Conservation (phyloP, 2,329 filamentous ascomycete species). For the Conoideocrella luteorostrata region DNA sequence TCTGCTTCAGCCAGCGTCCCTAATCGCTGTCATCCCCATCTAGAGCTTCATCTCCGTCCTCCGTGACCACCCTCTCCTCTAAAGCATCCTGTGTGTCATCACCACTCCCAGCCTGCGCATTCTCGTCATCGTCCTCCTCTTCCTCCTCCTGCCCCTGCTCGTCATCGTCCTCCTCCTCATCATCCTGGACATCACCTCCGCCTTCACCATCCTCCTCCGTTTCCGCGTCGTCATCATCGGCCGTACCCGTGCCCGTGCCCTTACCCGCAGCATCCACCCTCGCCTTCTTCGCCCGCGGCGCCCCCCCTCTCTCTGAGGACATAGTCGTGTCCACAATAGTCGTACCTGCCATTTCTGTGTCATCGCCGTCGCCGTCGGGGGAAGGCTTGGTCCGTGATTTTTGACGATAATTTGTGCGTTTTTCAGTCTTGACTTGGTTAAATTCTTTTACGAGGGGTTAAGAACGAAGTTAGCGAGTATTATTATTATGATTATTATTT, state of each 20-base stretch:
- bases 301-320: slow-evolving; percentile 23
- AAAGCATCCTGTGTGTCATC: slow-evolving; percentile 48
- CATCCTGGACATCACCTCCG: slow-evolving; percentile 41
- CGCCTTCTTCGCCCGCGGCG: slow-evolving; percentile 36
- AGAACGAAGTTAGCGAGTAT: not conserved
- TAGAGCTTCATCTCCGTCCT: slow-evolving; percentile 54
- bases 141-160: slow-evolving; percentile 38
- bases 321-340: slow-evolving; percentile 25
- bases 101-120: slow-evolving; percentile 31
- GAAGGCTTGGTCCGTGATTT: slow-evolving; percentile 63
- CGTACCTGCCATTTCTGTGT: slow-evolving; percentile 32
- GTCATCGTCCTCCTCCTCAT: slow-evolving; percentile 33
- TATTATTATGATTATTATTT: too few species aligned
- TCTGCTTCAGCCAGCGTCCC: not conserved
- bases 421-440: slow-evolving; percentile 65
- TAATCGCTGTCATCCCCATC: slow-evolving; percentile 57
- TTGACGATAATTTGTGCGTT: slow-evolving; percentile 66
- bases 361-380: slow-evolving; percentile 21
- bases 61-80: slow-evolving; percentile 41
- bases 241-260: not conserved
- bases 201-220: slow-evolving; percentile 26
- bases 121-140: slow-evolving; percentile 37
- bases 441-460: slow-evolving; percentile 57
- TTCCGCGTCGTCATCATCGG: slow-evolving; percentile 18
- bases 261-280: slow-evolving; percentile 31